Conservation (phyloP, 192 early-diverging fungal species). For the Umbelopsis ramanniana region DNA sequence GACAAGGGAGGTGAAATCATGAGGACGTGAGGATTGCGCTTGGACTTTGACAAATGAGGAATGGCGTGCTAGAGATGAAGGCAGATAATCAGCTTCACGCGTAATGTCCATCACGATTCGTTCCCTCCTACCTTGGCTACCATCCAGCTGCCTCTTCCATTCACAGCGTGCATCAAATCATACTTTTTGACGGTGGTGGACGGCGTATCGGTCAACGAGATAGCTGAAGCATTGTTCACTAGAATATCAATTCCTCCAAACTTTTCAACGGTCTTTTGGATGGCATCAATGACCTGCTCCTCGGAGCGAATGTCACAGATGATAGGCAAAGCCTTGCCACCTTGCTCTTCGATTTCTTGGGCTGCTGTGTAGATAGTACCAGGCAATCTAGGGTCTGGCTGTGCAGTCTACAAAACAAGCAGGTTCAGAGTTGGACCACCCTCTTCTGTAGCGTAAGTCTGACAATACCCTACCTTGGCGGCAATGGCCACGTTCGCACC, state of each 20-base stretch:
- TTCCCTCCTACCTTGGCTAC: slow-evolving; percentile 76
- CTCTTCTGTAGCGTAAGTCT: slow-evolving; percentile 41
- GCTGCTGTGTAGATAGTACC: slow-evolving; percentile 86
- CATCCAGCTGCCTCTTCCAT: slow-evolving; percentile 81
- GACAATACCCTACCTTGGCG: slow-evolving; percentile 73
- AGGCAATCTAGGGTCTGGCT: slow-evolving; percentile 57
- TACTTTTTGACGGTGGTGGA: slow-evolving; percentile 62
- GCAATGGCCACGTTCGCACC: slow-evolving; percentile 74
- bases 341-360: slow-evolving; percentile 69
- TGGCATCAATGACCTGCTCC: slow-evolving; percentile 69
- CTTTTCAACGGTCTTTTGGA: slow-evolving; percentile 62
- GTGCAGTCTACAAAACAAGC: slow-evolving; percentile 6
- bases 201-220: slow-evolving; percentile 66
- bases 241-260: slow-evolving; percentile 88
- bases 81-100: no score
- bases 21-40: slow-evolving; percentile 73
- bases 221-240: slow-evolving; percentile 81
- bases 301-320: slow-evolving; percentile 87
- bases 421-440: no score
- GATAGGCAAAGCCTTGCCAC: slow-evolving; percentile 77
- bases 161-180: slow-evolving; percentile 79
- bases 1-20: slow-evolving; percentile 73
- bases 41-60: slow-evolving; percentile 67
- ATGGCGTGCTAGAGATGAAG: slow-evolving; percentile 59
- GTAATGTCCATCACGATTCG: no score